Percentiles rank a stretch among this genome's conserved stretches.
These are phyloP conservation scores for Xerocomus amazonicus DNA, from an alignment of 1,284 basidiomycete species.

Conservation along the genomic window DNA sequence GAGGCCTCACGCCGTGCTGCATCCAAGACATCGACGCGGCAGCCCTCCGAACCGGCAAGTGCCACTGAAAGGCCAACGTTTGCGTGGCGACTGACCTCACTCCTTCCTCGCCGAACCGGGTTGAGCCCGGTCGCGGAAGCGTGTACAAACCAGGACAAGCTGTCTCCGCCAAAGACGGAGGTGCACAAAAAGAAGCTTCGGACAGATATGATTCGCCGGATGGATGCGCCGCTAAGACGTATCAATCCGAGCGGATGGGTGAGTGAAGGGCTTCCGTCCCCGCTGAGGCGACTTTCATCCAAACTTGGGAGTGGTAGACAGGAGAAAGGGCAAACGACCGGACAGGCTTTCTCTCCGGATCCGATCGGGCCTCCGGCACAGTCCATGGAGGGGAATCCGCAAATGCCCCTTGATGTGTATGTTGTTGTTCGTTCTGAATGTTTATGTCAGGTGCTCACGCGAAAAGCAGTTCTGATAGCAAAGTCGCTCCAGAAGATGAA, in stretches of 20 bases:
- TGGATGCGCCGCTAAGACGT: conserved; percentile 75
- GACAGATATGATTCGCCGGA: conserved; percentile 82
- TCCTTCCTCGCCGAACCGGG: conserved; percentile 30
- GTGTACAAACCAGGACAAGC: conserved; percentile 18
- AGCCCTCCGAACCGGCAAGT: conserved; percentile 11
- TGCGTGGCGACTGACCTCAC: conserved; percentile 32
- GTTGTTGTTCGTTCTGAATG: background rate
- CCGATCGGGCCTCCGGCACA: conserved; percentile 1
- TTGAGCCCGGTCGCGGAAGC: conserved; percentile 25
- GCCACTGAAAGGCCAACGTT: conserved; percentile 27
- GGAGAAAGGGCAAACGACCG: background rate
- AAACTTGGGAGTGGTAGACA: conserved; percentile 2
- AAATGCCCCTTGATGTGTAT: conserved; percentile 7
- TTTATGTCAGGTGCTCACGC: background rate
- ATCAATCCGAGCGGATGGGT: conserved; percentile 81
- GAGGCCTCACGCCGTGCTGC: conserved; percentile 35
- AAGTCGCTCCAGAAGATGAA: conserved; percentile 29
- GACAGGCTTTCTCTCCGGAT: conserved; percentile 2
- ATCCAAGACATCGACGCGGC: conserved; percentile 12
- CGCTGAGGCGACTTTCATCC: conserved; percentile 19
- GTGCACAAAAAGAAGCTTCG: conserved; percentile 41
- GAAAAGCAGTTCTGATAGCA: conserved; percentile 35
- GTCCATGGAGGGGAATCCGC: conserved; percentile 1
- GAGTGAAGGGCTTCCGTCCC: conserved; percentile 39
- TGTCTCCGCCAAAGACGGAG: conserved; percentile 18